Conservation (phyloP, 352 stramenopile genomes). For the Lagenidium sp. region DNA sequence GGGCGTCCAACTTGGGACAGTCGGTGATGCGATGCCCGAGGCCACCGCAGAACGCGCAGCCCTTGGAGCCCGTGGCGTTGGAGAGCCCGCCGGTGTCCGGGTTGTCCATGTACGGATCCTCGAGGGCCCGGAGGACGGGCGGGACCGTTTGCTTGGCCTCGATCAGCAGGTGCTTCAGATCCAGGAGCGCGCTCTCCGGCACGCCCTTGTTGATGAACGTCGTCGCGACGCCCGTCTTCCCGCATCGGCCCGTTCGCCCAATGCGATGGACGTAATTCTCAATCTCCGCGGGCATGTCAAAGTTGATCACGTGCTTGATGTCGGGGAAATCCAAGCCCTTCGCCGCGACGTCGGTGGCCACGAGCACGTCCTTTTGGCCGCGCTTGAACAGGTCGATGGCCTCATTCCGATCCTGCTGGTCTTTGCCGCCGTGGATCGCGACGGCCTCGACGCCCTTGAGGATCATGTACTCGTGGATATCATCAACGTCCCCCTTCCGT, state of each 20-base stretch:
- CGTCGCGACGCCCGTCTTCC: conserved; percentile 97
- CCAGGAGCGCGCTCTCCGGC: conserved; percentile 92
- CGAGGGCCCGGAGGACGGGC: conserved; percentile 95
- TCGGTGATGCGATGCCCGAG: conserved; percentile 98
- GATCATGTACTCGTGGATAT: conserved; percentile 99
- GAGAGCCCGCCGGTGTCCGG: conserved; percentile 27
- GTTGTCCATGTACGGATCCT: conserved; percentile 93
- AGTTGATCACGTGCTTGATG: conserved; percentile 99
- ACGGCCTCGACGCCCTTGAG: conserved; percentile 94
- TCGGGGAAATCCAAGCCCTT: conserved; percentile 99
- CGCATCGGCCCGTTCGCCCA: conserved; percentile 95
- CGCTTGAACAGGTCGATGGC: conserved; percentile 94
- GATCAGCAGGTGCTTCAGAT: conserved; percentile 98
- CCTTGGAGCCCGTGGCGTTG: conserved; percentile 83
- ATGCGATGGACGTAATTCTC: conserved; percentile 99
- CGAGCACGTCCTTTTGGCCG: conserved; percentile 94
- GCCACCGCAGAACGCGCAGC: conserved; percentile 98
- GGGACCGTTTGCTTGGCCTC: conserved; percentile 98
- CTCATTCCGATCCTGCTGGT: conserved; percentile 96
- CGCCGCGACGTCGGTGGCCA: conserved; percentile 97
- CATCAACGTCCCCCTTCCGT: conserved; percentile 95
- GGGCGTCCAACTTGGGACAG: conserved; percentile 98
- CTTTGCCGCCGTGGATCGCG: conserved; percentile 97
- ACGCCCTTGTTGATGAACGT: conserved; percentile 99
- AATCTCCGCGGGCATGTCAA: conserved; percentile 99